Evolutionary conservation across 2,329 filamentous ascomycete species (phyloP).

Genomic region (Pseudogymnoascus sp.): DNA sequence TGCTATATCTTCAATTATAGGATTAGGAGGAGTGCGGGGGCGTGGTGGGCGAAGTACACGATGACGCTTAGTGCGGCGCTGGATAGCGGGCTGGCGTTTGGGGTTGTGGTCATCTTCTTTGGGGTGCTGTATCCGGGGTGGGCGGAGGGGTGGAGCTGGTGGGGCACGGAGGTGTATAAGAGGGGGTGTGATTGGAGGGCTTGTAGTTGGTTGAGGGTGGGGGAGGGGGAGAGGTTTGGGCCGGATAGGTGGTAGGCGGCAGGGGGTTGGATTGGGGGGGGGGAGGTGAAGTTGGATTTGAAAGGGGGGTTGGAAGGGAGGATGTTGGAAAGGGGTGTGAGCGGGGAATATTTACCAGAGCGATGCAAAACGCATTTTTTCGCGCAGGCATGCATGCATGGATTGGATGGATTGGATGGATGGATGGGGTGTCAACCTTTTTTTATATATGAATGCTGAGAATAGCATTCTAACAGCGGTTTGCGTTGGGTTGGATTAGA

Average conservation of each 20-base stretch:
- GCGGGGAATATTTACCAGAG: neutral
- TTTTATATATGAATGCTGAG: no score
- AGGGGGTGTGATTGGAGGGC: conserved; percentile 79
- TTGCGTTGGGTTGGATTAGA: no score
- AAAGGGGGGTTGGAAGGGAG: neutral
- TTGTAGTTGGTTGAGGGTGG: conserved; percentile 59
- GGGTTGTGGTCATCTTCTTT: conserved; percentile 77
- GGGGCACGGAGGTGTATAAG: conserved; percentile 82
- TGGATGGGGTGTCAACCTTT: no score
- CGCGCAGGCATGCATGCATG: neutral
- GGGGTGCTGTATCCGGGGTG: conserved; percentile 74
- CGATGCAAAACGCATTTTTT: neutral
- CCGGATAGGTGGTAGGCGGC: conserved; percentile 46
- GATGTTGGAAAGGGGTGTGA: neutral
- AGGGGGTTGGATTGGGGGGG: neutral
- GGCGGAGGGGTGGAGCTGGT: conserved; percentile 70
- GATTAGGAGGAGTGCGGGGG: conserved; percentile 57
- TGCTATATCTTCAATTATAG: conserved; percentile 79
- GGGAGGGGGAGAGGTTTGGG: conserved; percentile 57
- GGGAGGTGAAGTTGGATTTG: neutral
- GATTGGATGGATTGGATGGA: neutral
- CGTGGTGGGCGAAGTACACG: conserved; percentile 87
- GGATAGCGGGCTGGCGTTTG: conserved; percentile 74
- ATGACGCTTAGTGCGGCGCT: conserved; percentile 80
- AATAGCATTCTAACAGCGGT: neutral